Evolutionary conservation across 2,329 filamentous ascomycete species (phyloP).

Genomic region (Torrubiella hemipterigena): DNA sequence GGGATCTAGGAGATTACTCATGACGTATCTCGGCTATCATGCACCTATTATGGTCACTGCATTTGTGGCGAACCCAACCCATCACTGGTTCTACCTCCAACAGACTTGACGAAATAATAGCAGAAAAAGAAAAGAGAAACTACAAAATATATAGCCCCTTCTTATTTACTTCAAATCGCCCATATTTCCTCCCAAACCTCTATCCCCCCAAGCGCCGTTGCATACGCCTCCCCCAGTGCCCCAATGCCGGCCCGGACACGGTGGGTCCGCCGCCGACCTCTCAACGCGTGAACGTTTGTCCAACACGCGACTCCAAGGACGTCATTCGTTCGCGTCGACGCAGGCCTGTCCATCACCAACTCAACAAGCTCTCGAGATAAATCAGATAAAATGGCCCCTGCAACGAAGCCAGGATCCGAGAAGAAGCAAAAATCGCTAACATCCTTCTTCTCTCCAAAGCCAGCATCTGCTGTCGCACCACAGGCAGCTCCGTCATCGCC

Average conservation of each 20-base stretch:
- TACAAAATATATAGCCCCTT: no score
- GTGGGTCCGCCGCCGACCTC: slow-evolving; percentile 4
- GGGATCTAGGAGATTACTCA: not conserved
- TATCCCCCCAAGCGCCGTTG: no score
- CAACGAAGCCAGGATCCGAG: slow-evolving; percentile 22
- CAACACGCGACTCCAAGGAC: slow-evolving; percentile 1
- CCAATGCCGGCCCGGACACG: no score
- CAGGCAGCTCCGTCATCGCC: slow-evolving; percentile 17
- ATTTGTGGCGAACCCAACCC: no score
- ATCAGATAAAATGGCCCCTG: slow-evolving; percentile 18
- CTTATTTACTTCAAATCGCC: no score
- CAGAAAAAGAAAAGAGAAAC: no score
- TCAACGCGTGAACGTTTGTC: slow-evolving; percentile 5
- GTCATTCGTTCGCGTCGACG: not conserved
- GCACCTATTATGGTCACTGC: no score
- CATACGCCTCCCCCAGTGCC: no score
- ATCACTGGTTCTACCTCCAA: no score
- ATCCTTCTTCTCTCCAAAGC: slow-evolving; percentile 66
- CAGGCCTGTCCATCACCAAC: not conserved
- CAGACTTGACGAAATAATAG: no score
- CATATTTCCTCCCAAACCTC: no score
- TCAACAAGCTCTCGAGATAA: not conserved
- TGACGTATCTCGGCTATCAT: no score
- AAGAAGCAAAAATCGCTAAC: slow-evolving; percentile 77
- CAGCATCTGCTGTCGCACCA: slow-evolving; percentile 34